Evolutionary conservation across 805 yeast species (phyloP), one percentile per base, ranked within the genome.

Genomic region (Ogataea nonfermentans): DNA sequence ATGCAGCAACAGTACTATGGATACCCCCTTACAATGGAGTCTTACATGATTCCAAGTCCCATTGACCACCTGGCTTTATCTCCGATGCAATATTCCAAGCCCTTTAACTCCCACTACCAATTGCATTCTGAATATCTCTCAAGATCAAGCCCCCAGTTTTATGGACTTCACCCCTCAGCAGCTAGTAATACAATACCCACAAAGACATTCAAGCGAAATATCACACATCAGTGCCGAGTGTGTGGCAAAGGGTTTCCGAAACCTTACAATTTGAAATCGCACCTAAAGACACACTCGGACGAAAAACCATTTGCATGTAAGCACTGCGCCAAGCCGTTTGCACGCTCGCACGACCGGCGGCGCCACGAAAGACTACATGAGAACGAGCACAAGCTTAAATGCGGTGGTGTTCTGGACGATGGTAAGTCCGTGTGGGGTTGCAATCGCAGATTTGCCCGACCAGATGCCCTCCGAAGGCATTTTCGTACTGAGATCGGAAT

Each of bases 391-490:
- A 78, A 74, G 57, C 84, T 79, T 60, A 74, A 71, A 40, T 84
- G 93, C 56, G 73, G 74, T 41, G 90, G 89, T 0, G 59, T 59
- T 14, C 59, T 82, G 45, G 68, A 69, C 24, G 81, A 80, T 50
- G 80, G 81, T 4, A 56, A 52, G 10, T 77, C 81, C 3, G 61
- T 63, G 47, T 82, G 91, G 90, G 91, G 90, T 3, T 83, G 91
- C 57, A 81, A 84, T 11, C 76, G 79, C 55, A 68, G 71, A 47
- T 84, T 84, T 60, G 88, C 90, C 4, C 66, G 93, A 29, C 80
- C 85, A 2, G 93, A 84, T 57, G 93, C 91, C 0, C 67, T 84
- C 28, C 79, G 84, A 2, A 70, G 91, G 36, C 93, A 84, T 54
- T 82, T 83, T 55, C 65, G 85, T 40, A 80, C 90, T 2, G 91